Conservation (phyloP, 106 monocot species). For the Acorus calamus region DNA sequence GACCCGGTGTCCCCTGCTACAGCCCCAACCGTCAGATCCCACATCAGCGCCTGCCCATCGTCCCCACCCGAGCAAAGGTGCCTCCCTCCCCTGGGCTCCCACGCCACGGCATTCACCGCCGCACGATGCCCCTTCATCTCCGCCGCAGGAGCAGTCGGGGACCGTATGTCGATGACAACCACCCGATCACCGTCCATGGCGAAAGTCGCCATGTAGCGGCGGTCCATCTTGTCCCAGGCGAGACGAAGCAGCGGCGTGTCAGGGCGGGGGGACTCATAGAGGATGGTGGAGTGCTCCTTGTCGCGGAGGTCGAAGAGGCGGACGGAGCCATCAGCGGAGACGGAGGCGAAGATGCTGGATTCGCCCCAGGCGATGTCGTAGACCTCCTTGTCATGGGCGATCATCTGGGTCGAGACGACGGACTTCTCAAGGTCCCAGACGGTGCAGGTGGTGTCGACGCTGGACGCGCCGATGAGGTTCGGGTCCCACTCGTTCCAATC, state of each 20-base stretch:
- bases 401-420: constrained; percentile 78
- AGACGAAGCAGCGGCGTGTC: constrained; percentile 77
- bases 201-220: constrained; percentile 69
- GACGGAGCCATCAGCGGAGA: constrained; percentile 90
- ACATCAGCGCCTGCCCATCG: constrained; percentile 62
- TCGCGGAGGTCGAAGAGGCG: constrained; percentile 80
- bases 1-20: neutral
- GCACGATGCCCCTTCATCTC: constrained; percentile 70
- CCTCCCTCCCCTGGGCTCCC: constrained; percentile 39
- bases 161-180: constrained; percentile 69
- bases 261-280: constrained; percentile 83
- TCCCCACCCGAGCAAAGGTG: constrained; percentile 67
- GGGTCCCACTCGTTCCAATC: constrained; percentile 68
- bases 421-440: constrained; percentile 74
- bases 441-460: constrained; percentile 93
- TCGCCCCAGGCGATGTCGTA: constrained; percentile 95
- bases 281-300: constrained; percentile 85
- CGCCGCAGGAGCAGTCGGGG: constrained; percentile 64
- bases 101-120: constrained; percentile 67
- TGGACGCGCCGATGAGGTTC: constrained; percentile 51
- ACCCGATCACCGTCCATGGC: constrained; percentile 71
- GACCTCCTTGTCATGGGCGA: constrained; percentile 97
- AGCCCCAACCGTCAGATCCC: constrained; percentile 35
- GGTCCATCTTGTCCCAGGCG: constrained; percentile 77
- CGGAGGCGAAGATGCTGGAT: constrained; percentile 71